Evolutionary conservation across 805 yeast species (phyloP).

Genomic region (Metschnikowia arizonensis): DNA sequence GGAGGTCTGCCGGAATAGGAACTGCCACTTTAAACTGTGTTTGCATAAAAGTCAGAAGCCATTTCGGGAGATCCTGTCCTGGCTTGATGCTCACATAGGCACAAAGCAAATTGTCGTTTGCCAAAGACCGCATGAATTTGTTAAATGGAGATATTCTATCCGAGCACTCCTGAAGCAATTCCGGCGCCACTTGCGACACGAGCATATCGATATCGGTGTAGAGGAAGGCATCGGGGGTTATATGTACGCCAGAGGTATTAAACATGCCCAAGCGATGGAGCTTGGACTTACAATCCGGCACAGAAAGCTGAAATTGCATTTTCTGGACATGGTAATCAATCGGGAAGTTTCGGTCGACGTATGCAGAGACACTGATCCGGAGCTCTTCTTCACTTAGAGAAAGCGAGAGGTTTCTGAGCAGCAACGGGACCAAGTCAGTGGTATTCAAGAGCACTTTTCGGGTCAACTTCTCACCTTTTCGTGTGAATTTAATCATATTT

Average conservation of each 20-base stretch:
- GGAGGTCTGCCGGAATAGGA: neutral
- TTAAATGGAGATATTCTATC: constrained; percentile 22
- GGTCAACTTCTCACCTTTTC: neutral
- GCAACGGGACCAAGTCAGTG: neutral
- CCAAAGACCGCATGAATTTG: constrained; percentile 17
- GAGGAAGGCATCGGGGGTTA: constrained; percentile 17
- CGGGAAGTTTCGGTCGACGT: neutral
- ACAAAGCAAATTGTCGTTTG: constrained; percentile 15
- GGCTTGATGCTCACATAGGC: neutral
- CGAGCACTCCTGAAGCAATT: constrained; percentile 20
- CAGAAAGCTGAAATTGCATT: constrained; percentile 27
- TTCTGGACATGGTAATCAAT: constrained; percentile 15
- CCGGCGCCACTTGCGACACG: constrained; percentile 19
- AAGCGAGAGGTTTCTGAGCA: neutral
- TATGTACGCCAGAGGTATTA: constrained; percentile 15
- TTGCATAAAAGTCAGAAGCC: neutral
- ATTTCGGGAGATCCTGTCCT: neutral
- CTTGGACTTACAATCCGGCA: constrained; percentile 24
- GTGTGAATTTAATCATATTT: neutral
- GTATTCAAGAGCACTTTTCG: neutral
- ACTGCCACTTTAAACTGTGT: neutral
- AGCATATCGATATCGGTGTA: constrained; percentile 20
- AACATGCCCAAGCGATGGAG: constrained; percentile 24
- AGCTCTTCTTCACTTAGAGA: neutral
- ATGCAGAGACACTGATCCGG: neutral